Evolutionary conservation across 2,329 filamentous ascomycete species (phyloP).

Genomic region (Xylaria sp.): DNA sequence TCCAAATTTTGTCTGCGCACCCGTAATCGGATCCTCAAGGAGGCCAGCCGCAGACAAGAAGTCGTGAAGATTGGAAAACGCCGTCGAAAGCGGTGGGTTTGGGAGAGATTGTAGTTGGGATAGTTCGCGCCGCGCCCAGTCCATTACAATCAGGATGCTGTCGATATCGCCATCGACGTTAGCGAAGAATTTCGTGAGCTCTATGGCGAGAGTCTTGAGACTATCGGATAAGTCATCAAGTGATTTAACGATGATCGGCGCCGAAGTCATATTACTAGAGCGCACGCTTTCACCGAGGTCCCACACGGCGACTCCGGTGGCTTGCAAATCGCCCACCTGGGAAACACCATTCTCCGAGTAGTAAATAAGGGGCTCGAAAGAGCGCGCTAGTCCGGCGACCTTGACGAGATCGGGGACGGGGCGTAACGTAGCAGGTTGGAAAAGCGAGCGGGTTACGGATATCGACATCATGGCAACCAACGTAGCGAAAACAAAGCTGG

Average conservation of each 20-base stretch:
- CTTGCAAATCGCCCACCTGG: conserved; percentile 86
- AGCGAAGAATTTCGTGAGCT: conserved; percentile 90
- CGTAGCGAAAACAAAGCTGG: conserved; percentile 67
- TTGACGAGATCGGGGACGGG: conserved; percentile 87
- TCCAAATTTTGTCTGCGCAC: conserved; percentile 71
- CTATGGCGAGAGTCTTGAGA: conserved; percentile 80
- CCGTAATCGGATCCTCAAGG: conserved; percentile 57
- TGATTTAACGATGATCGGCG: conserved; percentile 81
- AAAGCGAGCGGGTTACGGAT: conserved; percentile 67
- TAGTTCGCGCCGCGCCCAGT: conserved; percentile 90
- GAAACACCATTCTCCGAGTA: conserved; percentile 88
- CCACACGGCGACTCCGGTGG: conserved; percentile 92
- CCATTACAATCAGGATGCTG: conserved; percentile 90
- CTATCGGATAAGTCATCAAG: conserved; percentile 86
- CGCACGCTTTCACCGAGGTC: conserved; percentile 91
- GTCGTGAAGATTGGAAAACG: conserved; percentile 84
- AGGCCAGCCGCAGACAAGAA: conserved; percentile 70
- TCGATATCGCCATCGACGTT: conserved; percentile 94
- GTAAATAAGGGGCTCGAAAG: conserved; percentile 92
- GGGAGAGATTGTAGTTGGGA: conserved; percentile 68
- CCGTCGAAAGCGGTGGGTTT: conserved; percentile 67
- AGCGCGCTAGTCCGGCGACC: conserved; percentile 84
- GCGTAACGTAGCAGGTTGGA: conserved; percentile 68
- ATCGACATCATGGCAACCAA: conserved; percentile 68
- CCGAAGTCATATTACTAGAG: conserved; percentile 88